Base-by-base conservation (phyloP, 1,139 yeast genomes). In the Yamadazyma conglobata region DNA sequence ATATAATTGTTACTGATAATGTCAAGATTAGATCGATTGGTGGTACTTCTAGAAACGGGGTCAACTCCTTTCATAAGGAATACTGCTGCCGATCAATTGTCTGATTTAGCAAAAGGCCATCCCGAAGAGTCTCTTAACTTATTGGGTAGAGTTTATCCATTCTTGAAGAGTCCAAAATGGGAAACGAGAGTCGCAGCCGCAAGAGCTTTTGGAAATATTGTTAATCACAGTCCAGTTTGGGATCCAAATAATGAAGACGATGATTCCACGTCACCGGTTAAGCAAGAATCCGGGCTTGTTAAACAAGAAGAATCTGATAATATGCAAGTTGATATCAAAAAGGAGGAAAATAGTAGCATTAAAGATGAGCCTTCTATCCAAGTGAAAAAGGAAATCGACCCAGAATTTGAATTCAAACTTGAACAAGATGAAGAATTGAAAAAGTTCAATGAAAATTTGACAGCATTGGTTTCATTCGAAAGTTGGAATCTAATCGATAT, bases 161-260 rank as follows among this genome's bases (percentile, higher is more conserved):
- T 79, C 53, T 64, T 93, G 38, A 76, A 79, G 47, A 79, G 91
- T 22, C 70, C 69, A 32, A 86, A 82, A 59, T 93, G 99, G 99
- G 98, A 93, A 55, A 89, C 98, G 0, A 74, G 99, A 56, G 81
- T 85, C 2, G 79, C 97, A 1, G 95, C 98, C 1, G 96, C 97
- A 1, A 65, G 89, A 38, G 98, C 98, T 0, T 76, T 93, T 48
- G 97, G 97, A 10, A 95, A 95, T 3, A 88, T 93, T 21, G 93
- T 88, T 6, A 74, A 78, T 32, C 81, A 87, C 53, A 79, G 91
- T 0, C 72, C 74, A 1, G 48, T 69, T 22, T 93, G 97, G 97
- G 87, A 87, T 48, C 98, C 98, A 2, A 84, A 86, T 46, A 47
- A 48, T 5, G 56, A 56, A n/a, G 55, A 52, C 22, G 39, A 47